Percentiles rank a stretch among this genome's conserved stretches.
Conservation (phyloP, 129 eudicot genomes). For the Artemisia tridentata region DNA sequence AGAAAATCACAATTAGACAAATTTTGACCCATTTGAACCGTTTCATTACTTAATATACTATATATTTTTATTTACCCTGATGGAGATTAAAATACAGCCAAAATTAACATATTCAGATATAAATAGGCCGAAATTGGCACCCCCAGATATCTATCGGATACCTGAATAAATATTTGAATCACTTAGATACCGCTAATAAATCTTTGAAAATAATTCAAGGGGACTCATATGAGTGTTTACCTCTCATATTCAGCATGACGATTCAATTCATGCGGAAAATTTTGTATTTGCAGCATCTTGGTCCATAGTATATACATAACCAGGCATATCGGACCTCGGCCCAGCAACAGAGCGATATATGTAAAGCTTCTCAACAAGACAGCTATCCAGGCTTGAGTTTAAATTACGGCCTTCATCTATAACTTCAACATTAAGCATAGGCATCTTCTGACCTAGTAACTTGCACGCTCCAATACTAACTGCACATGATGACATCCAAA, state of each 20-base stretch:
- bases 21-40: no score
- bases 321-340: conserved; percentile 65
- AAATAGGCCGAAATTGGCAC: no score
- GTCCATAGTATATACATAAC: conserved; percentile 51
- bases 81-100: no score
- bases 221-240: neutral
- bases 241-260: neutral
- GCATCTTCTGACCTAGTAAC: conserved; percentile 66
- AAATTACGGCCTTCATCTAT: conserved; percentile 68
- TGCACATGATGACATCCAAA: conserved; percentile 29
- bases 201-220: no score
- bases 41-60: no score
- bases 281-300: conserved; percentile 13
- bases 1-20: no score
- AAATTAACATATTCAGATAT: no score
- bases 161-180: no score
- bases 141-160: no score
- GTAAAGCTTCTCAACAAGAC: conserved; percentile 68
- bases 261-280: neutral
- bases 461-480: conserved; percentile 84
- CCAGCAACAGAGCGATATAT: conserved; percentile 73
- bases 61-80: no score
- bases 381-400: conserved; percentile 48
- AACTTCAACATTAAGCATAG: conserved; percentile 78
- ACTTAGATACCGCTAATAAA: no score